Conservation (phyloP, 108 stramenopile species). For the Skeletonema menzelii region DNA sequence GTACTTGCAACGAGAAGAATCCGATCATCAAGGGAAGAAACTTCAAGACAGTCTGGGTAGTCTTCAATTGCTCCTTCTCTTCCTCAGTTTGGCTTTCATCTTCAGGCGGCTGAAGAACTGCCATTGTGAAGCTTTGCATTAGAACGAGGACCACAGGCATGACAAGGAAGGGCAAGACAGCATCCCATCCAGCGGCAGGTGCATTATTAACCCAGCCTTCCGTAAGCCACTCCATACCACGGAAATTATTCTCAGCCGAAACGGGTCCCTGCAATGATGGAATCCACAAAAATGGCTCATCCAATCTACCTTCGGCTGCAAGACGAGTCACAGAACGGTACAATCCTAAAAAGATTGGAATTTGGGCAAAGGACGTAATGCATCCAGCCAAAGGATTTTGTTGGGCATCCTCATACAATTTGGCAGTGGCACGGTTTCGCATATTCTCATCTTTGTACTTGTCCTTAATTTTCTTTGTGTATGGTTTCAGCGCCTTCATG, state of each 20-base stretch:
- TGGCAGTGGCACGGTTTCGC: conserved; percentile 87
- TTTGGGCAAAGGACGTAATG: conserved; percentile 83
- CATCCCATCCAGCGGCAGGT: conserved; percentile 91
- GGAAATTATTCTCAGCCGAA: conserved; percentile 67
- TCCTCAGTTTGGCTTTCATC: conserved; percentile 69
- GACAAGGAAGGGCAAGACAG: conserved; percentile 85
- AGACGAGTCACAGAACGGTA: conserved; percentile 89
- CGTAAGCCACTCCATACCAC: conserved; percentile 85
- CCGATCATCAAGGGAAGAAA: conserved; percentile 94
- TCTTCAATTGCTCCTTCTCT: conserved; percentile 67
- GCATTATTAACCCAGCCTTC: conserved; percentile 67
- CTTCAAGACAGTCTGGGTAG: conserved; percentile 76
- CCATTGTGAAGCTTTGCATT: conserved; percentile 87
- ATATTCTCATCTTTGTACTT: conserved; percentile 87
- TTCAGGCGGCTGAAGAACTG: conserved; percentile 72
- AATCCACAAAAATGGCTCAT: conserved; percentile 95
- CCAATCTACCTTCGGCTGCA: conserved; percentile 79
- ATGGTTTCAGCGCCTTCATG: conserved; percentile 90
- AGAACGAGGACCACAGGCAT: conserved; percentile 91
- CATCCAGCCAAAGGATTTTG: conserved; percentile 96
- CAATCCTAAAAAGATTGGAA: conserved; percentile 93
- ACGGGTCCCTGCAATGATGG: conserved; percentile 94
- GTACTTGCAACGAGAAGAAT: conserved; percentile 93
- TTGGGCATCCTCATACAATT: conserved; percentile 91
- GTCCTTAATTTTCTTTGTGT: conserved; percentile 88